Percentiles rank a stretch among this genome's conserved stretches.
Evolutionary conservation across 2,329 filamentous ascomycete genomes (phyloP).

Genomic region (Scytalidium lignicola): DNA sequence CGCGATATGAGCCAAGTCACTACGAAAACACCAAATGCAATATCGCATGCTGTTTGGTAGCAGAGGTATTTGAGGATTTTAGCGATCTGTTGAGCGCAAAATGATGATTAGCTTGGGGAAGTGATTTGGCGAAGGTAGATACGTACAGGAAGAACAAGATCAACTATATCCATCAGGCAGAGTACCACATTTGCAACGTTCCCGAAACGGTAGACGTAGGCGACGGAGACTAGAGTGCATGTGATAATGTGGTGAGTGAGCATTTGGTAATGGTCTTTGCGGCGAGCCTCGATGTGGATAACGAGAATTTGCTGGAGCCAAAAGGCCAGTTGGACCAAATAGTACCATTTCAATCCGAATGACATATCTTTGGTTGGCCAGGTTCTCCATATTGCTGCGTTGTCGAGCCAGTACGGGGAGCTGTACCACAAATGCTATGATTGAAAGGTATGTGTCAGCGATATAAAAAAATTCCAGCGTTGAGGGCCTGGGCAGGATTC

Average conservation of each 20-base stretch:
- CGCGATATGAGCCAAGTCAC: constrained; percentile 77
- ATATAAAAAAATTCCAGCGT: background rate
- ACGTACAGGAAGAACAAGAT: constrained; percentile 78
- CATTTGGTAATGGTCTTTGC: constrained; percentile 97
- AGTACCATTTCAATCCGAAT: constrained; percentile 79
- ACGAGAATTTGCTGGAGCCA: constrained; percentile 93
- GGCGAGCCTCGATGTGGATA: constrained; percentile 87
- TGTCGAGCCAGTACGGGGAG: constrained; percentile 73
- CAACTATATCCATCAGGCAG: constrained; percentile 89
- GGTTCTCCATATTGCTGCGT: constrained; percentile 73
- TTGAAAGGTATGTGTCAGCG: background rate
- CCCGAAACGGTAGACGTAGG: constrained; percentile 82
- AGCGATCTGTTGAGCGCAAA: constrained; percentile 53
- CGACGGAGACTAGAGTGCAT: constrained; percentile 69
- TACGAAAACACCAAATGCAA: constrained; percentile 81
- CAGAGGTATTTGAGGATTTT: constrained; percentile 92
- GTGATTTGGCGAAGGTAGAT: too few relatives aligned
- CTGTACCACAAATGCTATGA: constrained; percentile 37
- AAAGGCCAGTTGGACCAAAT: constrained; percentile 84
- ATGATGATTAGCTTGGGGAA: too few relatives aligned
- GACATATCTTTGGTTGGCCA: constrained; percentile 77
- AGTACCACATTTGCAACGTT: constrained; percentile 85
- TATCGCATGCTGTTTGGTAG: constrained; percentile 70
- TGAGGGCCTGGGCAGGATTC: background rate
- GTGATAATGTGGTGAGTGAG: constrained; percentile 92